Conservation (phyloP, 176 grass and related monocot species). For the Elaeis guineensis region DNA sequence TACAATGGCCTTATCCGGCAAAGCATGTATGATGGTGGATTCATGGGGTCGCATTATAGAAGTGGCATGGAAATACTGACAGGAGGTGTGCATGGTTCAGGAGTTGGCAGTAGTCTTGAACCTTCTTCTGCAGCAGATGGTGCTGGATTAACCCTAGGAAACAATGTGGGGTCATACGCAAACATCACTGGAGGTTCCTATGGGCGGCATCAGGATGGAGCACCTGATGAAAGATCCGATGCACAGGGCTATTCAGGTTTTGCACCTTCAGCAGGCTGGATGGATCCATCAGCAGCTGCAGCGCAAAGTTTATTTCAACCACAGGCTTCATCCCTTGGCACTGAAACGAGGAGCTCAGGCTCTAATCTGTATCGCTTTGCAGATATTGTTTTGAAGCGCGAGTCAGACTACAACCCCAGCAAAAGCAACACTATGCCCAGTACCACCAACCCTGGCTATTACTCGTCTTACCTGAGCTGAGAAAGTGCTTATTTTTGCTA, state of each 20-base stretch:
- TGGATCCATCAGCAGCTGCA: neutral
- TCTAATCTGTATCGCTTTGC: slow-evolving; percentile 8
- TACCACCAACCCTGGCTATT: slow-evolving; percentile 4
- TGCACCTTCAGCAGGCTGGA: neutral
- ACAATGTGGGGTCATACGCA: neutral
- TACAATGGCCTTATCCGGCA: neutral
- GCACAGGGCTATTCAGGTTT: neutral
- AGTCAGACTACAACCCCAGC: slow-evolving; percentile 1
- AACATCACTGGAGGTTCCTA: slow-evolving; percentile 1
- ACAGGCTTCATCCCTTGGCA: slow-evolving; percentile 2
- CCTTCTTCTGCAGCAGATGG: neutral
- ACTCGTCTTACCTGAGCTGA: slow-evolving; percentile 7
- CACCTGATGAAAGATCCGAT: neutral
- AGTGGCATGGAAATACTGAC: neutral
- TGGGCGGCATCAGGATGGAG: neutral
- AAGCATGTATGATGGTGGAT: neutral
- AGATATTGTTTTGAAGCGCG: slow-evolving; percentile 10
- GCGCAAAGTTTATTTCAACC: slow-evolving; percentile 2
- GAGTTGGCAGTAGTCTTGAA: neutral
- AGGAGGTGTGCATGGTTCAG: neutral
- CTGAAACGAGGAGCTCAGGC: neutral
- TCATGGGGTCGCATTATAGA: neutral
- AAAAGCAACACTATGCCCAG: neutral
- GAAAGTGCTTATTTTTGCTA: too few relatives aligned
- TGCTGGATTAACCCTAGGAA: slow-evolving; percentile 2